Conservation (phyloP, 2,329 filamentous ascomycete species). For the Thermochaetoides dissita region DNA sequence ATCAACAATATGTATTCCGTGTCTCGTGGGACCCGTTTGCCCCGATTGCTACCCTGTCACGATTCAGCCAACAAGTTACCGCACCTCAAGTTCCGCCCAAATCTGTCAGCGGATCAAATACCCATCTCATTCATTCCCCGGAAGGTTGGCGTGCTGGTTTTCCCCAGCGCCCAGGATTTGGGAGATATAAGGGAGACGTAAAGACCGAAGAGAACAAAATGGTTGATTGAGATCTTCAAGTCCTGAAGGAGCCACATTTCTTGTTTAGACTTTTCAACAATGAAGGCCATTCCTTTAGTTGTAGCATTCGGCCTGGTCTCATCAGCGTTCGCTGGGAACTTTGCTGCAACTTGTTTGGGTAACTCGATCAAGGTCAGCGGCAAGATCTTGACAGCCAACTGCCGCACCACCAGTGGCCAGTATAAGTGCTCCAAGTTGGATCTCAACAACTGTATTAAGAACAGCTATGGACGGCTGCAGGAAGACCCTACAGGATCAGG, state of each 20-base stretch:
- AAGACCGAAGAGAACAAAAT: too few species aligned
- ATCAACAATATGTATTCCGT: too few species aligned
- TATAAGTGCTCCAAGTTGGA: conserved; percentile 12
- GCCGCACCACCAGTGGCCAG: conserved; percentile 12
- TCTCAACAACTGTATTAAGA: conserved; percentile 14
- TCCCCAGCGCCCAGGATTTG: too few species aligned
- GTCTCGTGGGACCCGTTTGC: too few species aligned
- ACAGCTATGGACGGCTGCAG: conserved; percentile 10
- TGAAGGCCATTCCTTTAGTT: background rate
- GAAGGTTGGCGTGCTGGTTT: too few species aligned
- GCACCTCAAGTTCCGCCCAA: too few species aligned
- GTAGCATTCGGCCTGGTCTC: conserved; percentile 1
- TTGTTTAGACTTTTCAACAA: background rate
- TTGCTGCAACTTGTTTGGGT: conserved; percentile 10
- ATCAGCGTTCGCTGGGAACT: conserved; percentile 4
- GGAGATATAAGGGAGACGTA: too few species aligned
- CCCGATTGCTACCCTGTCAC: too few species aligned
- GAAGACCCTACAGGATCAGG: conserved; percentile 10
- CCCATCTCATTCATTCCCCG: too few species aligned
- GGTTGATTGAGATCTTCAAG: too few species aligned
- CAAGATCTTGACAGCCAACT: conserved; percentile 12
- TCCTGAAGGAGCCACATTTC: background rate
- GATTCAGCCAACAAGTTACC: too few species aligned
- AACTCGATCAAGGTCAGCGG: conserved; percentile 11
- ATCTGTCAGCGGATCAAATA: too few species aligned